Evolutionary conservation across 257 asterid genomes (phyloP), one percentile per base, ranked within the genome.

Genomic region (Petunia axillaris): DNA sequence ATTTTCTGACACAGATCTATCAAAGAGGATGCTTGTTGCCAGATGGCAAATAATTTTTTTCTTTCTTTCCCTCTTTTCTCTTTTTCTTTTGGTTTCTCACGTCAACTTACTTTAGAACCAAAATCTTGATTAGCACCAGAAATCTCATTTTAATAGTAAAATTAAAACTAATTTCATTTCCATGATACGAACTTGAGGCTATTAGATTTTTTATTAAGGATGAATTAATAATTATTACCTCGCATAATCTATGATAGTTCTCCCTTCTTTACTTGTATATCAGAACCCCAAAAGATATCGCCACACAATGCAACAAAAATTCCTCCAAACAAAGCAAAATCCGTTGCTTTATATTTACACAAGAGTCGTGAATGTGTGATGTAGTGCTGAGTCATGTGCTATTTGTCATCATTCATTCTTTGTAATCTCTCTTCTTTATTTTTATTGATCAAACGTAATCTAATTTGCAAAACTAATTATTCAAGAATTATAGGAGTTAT

Each of bases 21-120:
- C 1, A 44, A 68, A 68, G 6, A 68, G 76, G 44, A 44, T 43
- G 39, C 76, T 68, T 68, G 76, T 68, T 68, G 57, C 75, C 15
- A 43, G 5, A 67, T n/a, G 48, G 5, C 58, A 70, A 46, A 44
- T 1, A 4, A 1, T 8, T 68, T 68, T 8, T 25, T 25, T 25
- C 25, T 25, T 25, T 25, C 25, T 25, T 25, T 25, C 25, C 25
- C 25, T 25, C 25, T 25, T 25, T 25, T 25, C 25, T 25, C 25
- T 25, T 25, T 25, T 25, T 25, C 25, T 25, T 25, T 25, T 25
- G 25, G 25, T 25, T 25, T 25, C 25, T 25, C 25, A 25, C 25
- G 25, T 25, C 25, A 25, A 25, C 25, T 25, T 25, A 25, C 25
- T 25, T 25, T 25, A 25, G 25, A 25, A 25, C 25, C 25, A 25